Conservation (phyloP, 2,329 filamentous ascomycete genomes). For the Pestalotiopsis sp. region DNA sequence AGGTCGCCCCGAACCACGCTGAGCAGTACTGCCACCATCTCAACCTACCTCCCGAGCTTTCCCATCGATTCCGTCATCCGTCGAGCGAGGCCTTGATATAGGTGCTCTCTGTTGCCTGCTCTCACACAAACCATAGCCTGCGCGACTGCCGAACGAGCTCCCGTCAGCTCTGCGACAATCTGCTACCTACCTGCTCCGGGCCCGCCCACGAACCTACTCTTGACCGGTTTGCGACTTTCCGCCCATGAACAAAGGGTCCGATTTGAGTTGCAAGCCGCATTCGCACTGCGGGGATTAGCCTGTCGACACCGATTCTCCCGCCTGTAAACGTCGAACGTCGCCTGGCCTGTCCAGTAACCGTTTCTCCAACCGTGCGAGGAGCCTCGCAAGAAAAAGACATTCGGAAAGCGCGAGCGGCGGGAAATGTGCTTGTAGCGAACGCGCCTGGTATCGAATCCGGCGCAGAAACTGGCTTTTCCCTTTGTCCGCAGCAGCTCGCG, state of each 20-base stretch:
- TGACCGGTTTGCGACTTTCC: constrained; percentile 1
- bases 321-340: background rate
- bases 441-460: constrained; percentile 5
- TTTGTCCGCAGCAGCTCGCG: background rate
- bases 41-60: constrained; percentile 5
- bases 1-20: constrained; percentile 1
- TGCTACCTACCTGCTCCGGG: background rate
- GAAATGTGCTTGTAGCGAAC: constrained; percentile 9
- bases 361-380: background rate
- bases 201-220: background rate
- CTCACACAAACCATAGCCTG: background rate
- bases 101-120: background rate
- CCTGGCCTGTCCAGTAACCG: background rate
- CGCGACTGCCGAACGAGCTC: background rate
- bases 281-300: constrained; percentile 5
- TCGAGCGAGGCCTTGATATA: background rate
- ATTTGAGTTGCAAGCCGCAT: constrained; percentile 1
- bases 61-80: constrained; percentile 10
- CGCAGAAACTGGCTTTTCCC: constrained; percentile 5
- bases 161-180: background rate
- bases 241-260: constrained; percentile 3
- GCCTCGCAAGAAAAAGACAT: background rate
- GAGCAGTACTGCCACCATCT: background rate
- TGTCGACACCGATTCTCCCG: background rate
- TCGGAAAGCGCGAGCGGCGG: background rate